These are phyloP conservation scores for Lippia alba DNA, from an alignment of 305 asterid species.

Conservation along the genomic window DNA sequence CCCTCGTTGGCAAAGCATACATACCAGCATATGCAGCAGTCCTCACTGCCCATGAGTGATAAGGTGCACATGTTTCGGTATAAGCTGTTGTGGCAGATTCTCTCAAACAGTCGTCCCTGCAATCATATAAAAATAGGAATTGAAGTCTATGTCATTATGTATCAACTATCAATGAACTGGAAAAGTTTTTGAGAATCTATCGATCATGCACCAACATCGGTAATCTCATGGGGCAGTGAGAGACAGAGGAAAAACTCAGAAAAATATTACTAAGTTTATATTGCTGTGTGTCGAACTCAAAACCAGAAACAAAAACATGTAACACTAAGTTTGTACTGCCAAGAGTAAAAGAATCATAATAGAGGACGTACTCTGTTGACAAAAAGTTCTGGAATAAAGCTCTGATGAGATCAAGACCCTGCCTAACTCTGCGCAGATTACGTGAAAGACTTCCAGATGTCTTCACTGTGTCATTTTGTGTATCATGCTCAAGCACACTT, in stretches of 20 bases:
- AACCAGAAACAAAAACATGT: neutral
- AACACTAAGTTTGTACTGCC: conserved; percentile 1
- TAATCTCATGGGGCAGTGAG: neutral
- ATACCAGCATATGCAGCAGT: conserved; percentile 97
- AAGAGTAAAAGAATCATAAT: neutral
- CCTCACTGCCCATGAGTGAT: conserved; percentile 94
- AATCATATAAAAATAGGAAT: neutral
- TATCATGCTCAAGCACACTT: conserved; percentile 65
- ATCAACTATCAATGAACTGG: neutral
- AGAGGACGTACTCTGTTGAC: conserved; percentile 69
- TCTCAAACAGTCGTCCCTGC: conserved; percentile 70
- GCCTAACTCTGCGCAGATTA: conserved; percentile 93
- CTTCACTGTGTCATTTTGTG: conserved; percentile 66
- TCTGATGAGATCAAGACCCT: conserved; percentile 95
- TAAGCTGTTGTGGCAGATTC: conserved; percentile 91
- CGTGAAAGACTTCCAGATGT: conserved; percentile 88
- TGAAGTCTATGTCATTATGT: neutral
- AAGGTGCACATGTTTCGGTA: conserved; percentile 91
- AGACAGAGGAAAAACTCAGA: conserved; percentile 16
- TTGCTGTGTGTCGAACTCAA: neutral
- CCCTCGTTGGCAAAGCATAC: conserved; percentile 93
- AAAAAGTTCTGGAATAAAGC: conserved; percentile 82
- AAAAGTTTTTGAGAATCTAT: neutral
- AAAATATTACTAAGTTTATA: conserved; percentile 1
- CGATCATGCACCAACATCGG: neutral